Conservation (phyloP, 345 rosid species). For the Salix purpurea region DNA sequence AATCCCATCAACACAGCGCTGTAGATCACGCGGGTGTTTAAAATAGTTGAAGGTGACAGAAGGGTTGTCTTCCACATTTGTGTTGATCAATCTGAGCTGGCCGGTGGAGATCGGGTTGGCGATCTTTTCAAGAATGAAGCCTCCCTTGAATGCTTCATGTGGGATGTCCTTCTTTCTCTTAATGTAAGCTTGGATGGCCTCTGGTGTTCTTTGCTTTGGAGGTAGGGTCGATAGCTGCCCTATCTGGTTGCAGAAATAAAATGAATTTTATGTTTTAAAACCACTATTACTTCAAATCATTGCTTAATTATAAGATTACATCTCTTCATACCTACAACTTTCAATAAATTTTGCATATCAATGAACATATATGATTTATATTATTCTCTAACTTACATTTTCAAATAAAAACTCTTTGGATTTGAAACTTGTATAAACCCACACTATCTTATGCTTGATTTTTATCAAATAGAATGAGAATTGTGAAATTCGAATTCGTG, state of each 20-base stretch:
- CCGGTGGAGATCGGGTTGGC: slow-evolving; percentile 69
- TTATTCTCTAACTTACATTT: too few relatives aligned
- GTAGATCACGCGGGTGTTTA: slow-evolving; percentile 63
- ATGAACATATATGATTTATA: too few relatives aligned
- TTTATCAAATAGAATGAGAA: too few relatives aligned
- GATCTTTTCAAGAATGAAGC: slow-evolving; percentile 87
- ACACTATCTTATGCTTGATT: too few relatives aligned
- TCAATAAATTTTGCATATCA: too few relatives aligned
- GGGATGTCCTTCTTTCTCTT: slow-evolving; percentile 54
- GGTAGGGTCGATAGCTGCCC: slow-evolving; percentile 78
- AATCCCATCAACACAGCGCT: slow-evolving; percentile 67
- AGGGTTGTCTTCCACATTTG: slow-evolving; percentile 77
- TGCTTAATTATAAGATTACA: background rate
- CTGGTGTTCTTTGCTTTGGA: slow-evolving; percentile 60
- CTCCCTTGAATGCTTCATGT: slow-evolving; percentile 80
- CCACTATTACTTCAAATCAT: background rate
- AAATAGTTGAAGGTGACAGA: slow-evolving; percentile 88
- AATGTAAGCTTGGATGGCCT: slow-evolving; percentile 53
- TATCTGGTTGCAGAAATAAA: background rate
- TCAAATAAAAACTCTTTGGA: accelerated
- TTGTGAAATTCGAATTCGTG: too few relatives aligned
- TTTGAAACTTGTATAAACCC: accelerated
- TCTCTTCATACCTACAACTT: too few relatives aligned
- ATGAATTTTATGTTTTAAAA: background rate
- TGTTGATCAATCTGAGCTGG: slow-evolving; percentile 55